These are phyloP conservation scores for Alternaria panax DNA, from an alignment of 2,329 filamentous ascomycete genomes.

Conservation along the genomic window DNA sequence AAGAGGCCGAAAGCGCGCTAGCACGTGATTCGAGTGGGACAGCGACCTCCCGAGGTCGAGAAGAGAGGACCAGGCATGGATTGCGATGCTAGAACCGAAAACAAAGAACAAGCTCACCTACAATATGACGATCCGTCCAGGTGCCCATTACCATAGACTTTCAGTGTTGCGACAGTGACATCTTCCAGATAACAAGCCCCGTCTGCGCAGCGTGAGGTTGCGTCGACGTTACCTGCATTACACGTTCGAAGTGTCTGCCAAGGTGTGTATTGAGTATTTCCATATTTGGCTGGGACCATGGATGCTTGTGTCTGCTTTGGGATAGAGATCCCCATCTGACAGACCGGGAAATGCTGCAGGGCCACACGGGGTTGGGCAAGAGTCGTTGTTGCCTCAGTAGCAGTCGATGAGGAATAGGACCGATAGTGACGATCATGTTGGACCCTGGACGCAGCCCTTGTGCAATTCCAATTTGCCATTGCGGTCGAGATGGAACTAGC, in stretches of 20 bases:
- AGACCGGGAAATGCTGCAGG: not conserved
- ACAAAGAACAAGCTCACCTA: not conserved
- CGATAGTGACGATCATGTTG: not conserved
- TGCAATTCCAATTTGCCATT: not conserved
- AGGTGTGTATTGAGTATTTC: not conserved
- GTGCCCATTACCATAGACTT: no score
- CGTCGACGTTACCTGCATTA: not conserved
- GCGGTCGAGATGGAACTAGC: constrained; percentile 16
- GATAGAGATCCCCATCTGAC: not conserved
- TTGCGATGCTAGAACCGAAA: not conserved
- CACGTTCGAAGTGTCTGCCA: not conserved
- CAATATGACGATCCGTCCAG: no score
- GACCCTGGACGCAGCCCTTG: not conserved
- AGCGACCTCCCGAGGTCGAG: no score
- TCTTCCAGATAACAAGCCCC: not conserved
- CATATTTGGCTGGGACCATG: not conserved
- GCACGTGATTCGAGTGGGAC: constrained; percentile 3
- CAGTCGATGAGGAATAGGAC: not conserved
- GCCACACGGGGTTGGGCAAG: not conserved
- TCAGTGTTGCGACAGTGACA: not conserved
- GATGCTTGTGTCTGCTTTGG: not conserved
- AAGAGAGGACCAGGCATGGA: not conserved
- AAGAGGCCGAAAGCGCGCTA: constrained; percentile 1
- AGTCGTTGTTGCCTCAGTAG: not conserved
- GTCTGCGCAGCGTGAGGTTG: not conserved